Percentiles rank a stretch among this genome's conserved stretches.
phyloP scores from a whole-genome alignment of 2,329 filamentous ascomycete genomes.

The Paecilomyces sp. region DNA sequence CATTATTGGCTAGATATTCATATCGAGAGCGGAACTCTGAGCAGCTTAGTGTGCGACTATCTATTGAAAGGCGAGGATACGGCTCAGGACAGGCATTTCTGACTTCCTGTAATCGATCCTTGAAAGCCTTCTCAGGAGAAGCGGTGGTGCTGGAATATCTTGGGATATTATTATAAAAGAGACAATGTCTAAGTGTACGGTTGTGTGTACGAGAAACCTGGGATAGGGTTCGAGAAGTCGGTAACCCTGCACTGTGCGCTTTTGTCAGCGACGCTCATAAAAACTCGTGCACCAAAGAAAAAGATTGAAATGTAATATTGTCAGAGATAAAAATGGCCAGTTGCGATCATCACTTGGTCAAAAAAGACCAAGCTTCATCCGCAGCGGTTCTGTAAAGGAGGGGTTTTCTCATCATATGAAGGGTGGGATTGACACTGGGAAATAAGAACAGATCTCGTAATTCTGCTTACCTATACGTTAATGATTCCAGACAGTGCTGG shows the following conservation, averaged over 20 bases:
- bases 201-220: neutral
- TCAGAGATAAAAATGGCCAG: conserved; percentile 13
- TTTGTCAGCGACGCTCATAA: neutral
- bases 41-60: conserved; percentile 23
- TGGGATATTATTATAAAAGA: conserved; percentile 7
- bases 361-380: conserved; percentile 47
- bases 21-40: conserved; percentile 32
- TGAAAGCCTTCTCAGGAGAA: conserved; percentile 26
- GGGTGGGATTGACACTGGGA: neutral
- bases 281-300: neutral
- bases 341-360: conserved; percentile 37
- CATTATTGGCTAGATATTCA: conserved; percentile 26
- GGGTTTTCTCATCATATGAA: conserved; percentile 37
- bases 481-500: conserved; percentile 21
- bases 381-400: conserved; percentile 58
- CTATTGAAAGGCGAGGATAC: conserved; percentile 30
- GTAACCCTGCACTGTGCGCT: neutral
- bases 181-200: conserved; percentile 4
- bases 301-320: neutral
- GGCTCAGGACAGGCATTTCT: conserved; percentile 24
- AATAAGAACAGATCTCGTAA: conserved; percentile 2
- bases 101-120: conserved; percentile 31
- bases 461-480: conserved; percentile 27
- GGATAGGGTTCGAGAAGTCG: neutral
- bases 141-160: conserved; percentile 20